Conservation (phyloP, 306 rosid genomes). For the Argentina anserina region DNA sequence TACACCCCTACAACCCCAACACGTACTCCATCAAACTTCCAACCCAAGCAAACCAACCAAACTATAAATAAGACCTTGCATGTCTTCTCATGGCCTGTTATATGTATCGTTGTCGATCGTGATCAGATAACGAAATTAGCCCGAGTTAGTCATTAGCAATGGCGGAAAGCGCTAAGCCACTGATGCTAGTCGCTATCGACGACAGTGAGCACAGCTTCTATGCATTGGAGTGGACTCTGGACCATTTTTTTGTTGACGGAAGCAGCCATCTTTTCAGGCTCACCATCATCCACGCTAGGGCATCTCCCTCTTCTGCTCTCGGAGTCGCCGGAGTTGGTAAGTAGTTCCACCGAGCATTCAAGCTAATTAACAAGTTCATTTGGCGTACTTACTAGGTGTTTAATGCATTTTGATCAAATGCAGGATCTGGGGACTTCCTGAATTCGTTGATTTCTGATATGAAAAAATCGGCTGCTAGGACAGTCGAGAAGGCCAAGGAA, state of each 20-base stretch:
- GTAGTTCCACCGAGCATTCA: background rate
- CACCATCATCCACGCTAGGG: conserved; percentile 29
- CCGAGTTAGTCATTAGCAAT: conserved; percentile 3
- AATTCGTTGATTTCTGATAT: conserved; percentile 22
- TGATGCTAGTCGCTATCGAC: conserved; percentile 33
- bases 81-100: background rate
- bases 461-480: conserved; percentile 19
- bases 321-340: conserved; percentile 27
- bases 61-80: background rate
- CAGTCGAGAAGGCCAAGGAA: conserved; percentile 20
- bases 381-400: background rate
- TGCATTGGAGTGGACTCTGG: conserved; percentile 39
- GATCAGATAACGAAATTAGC: background rate
- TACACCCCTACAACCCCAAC: background rate
- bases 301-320: conserved; percentile 16
- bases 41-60: background rate
- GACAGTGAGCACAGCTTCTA: conserved; percentile 38
- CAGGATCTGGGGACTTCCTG: conserved; percentile 25
- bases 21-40: background rate
- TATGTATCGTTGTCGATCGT: background rate
- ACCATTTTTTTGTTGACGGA: conserved; percentile 26
- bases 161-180: conserved; percentile 25
- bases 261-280: conserved; percentile 20
- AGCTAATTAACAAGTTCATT: background rate
- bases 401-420: background rate